Evolutionary conservation across 768 basidiomycete genomes (phyloP).

Genomic region (Kwoniella europaea): DNA sequence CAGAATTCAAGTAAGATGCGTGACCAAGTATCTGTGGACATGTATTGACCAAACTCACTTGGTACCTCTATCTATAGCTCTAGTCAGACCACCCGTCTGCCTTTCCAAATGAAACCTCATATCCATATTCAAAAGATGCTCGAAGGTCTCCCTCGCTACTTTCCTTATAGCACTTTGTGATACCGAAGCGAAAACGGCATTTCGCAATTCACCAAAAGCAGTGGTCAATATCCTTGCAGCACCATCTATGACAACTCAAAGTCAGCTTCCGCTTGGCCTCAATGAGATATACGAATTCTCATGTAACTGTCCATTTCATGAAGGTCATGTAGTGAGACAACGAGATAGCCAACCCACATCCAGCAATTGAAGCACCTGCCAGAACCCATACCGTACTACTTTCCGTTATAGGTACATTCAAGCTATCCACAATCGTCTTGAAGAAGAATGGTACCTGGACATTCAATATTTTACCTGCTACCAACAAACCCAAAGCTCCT

Average conservation of each 20-base stretch:
- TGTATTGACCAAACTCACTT: conserved; percentile 67
- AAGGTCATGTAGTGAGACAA: background rate
- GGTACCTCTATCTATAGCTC: conserved; percentile 96
- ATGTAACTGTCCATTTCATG: no score
- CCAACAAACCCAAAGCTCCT: conserved; percentile 76
- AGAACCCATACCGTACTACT: conserved; percentile 84
- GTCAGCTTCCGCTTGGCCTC: background rate
- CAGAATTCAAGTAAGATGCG: background rate
- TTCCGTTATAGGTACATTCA: conserved; percentile 80
- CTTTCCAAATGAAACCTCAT: conserved; percentile 88
- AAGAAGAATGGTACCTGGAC: conserved; percentile 98
- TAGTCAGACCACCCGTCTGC: conserved; percentile 92
- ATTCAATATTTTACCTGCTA: conserved; percentile 90
- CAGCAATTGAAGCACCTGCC: conserved; percentile 84
- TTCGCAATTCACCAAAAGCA: conserved; percentile 86
- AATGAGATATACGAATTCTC: conserved; percentile 3
- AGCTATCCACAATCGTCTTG: conserved; percentile 84
- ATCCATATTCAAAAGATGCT: conserved; percentile 87
- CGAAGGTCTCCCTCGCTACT: conserved; percentile 93
- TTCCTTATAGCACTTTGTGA: conserved; percentile 92
- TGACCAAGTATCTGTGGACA: background rate
- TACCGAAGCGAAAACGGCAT: conserved; percentile 94
- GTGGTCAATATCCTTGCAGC: conserved; percentile 86
- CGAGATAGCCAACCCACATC: conserved; percentile 68
- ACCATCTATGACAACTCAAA: conserved; percentile 68